A percentile compares a stretch with the other conserved stretches of the same genome.
Evolutionary conservation across 208 protist species (phyloP).

Genomic region (Kentomonas sorsogonicus): DNA sequence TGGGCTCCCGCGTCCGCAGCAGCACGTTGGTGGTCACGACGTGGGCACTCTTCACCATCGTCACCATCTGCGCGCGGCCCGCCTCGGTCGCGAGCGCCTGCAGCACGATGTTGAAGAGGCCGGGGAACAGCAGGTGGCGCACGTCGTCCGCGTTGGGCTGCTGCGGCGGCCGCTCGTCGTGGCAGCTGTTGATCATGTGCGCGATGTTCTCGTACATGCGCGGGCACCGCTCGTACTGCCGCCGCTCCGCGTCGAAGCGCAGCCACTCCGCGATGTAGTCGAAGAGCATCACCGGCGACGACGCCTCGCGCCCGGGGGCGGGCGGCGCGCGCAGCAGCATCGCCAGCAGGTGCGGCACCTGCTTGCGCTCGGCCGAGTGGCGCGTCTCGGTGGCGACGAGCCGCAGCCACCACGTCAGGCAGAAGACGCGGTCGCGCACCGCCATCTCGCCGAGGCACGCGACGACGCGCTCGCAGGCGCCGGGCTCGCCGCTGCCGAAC

Average conservation of each 20-base stretch:
- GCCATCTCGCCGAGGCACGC: slow-evolving; percentile 46
- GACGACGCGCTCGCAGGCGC: slow-evolving; percentile 34
- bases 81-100: slow-evolving; percentile 43
- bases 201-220: slow-evolving; percentile 81
- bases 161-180: slow-evolving; percentile 30
- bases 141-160: slow-evolving; percentile 8
- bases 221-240: slow-evolving; percentile 64
- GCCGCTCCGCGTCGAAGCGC: slow-evolving; percentile 74
- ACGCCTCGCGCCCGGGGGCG: slow-evolving; percentile 27
- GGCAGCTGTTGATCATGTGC: slow-evolving; percentile 65
- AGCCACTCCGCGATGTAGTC: slow-evolving; percentile 70
- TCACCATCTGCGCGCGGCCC: slow-evolving; percentile 62
- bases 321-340: slow-evolving; percentile 39
- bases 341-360: slow-evolving; percentile 50
- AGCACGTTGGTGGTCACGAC: slow-evolving; percentile 23
- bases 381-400: slow-evolving; percentile 47
- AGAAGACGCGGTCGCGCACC: slow-evolving; percentile 64
- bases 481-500: slow-evolving; percentile 39
- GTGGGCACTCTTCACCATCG: slow-evolving; percentile 48
- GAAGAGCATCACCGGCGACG: slow-evolving; percentile 35
- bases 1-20: slow-evolving; percentile 31
- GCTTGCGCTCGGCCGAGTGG: slow-evolving; percentile 52
- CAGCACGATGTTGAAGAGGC: slow-evolving; percentile 75
- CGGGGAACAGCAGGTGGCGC: slow-evolving; percentile 58
- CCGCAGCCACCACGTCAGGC: slow-evolving; percentile 82